A percentile compares a stretch with the other conserved stretches of the same genome.
Conservation (phyloP, 2,329 filamentous ascomycete species). For the Pseudocercospora ulei region DNA sequence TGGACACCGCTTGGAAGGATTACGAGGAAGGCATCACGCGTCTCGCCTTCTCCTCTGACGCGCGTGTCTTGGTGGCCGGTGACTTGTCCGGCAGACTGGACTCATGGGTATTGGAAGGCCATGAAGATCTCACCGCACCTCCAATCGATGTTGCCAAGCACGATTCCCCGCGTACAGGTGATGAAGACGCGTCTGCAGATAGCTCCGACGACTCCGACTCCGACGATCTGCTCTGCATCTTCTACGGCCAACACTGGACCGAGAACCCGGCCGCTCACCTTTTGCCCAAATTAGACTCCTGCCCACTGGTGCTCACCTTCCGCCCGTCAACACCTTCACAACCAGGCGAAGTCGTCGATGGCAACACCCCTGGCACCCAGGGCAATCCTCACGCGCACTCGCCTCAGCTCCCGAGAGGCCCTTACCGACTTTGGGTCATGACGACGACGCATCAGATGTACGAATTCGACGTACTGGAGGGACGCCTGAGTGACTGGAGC, state of each 20-base stretch:
- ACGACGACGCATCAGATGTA: slow-evolving; percentile 59
- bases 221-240: slow-evolving; percentile 44
- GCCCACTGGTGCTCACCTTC: slow-evolving; percentile 42
- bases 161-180: slow-evolving; percentile 27
- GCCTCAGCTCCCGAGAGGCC: slow-evolving; percentile 47
- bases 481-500: slow-evolving; percentile 74
- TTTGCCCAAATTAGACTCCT: slow-evolving; percentile 40
- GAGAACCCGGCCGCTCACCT: slow-evolving; percentile 54
- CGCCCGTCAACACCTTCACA: slow-evolving; percentile 31
- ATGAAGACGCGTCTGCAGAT: no score
- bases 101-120: slow-evolving; percentile 64
- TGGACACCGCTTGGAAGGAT: slow-evolving; percentile 46
- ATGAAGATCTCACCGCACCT: slow-evolving; percentile 43
- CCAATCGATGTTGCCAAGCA: slow-evolving; percentile 34
- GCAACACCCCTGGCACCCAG: slow-evolving; percentile 42
- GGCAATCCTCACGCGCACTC: slow-evolving; percentile 46
- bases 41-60: slow-evolving; percentile 68
- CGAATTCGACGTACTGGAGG: slow-evolving; percentile 68
- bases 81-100: slow-evolving; percentile 81
- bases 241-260: slow-evolving; percentile 59
- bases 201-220: slow-evolving; percentile 37
- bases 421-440: slow-evolving; percentile 51
- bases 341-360: slow-evolving; percentile 33
- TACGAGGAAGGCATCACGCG: slow-evolving; percentile 71
- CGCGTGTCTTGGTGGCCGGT: slow-evolving; percentile 64